A percentile compares a stretch with the other conserved stretches of the same genome.
Evolutionary conservation across 2,329 filamentous ascomycete species (phyloP).

Genomic region (Capronia americana): DNA sequence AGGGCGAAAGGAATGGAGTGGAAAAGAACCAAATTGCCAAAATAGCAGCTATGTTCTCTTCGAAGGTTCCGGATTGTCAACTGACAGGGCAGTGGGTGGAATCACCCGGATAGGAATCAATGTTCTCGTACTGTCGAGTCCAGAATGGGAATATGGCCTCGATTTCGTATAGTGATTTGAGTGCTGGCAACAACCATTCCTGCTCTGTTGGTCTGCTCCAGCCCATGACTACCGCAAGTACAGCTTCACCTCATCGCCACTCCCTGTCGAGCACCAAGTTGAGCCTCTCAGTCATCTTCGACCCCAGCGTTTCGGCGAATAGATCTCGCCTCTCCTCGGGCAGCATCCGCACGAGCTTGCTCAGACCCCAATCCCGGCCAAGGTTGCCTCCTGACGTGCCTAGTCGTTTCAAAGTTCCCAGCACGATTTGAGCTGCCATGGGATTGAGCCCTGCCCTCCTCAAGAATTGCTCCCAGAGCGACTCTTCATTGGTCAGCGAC

Average conservation of each 20-base stretch:
- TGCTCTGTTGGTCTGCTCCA: not conserved
- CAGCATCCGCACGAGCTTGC: constrained; percentile 28
- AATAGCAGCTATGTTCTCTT: no score
- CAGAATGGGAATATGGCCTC: no score
- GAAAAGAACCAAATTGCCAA: no score
- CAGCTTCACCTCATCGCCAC: not conserved
- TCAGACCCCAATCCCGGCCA: constrained; percentile 26
- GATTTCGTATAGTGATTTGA: not conserved
- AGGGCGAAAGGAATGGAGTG: no score
- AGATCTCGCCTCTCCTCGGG: constrained; percentile 23
- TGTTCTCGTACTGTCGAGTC: no score
- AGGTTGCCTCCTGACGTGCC: not conserved
- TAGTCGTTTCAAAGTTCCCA: constrained; percentile 46
- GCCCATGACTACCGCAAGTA: not conserved
- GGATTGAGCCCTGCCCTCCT: constrained; percentile 71
- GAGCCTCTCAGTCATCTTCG: constrained; percentile 23
- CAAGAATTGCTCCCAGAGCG: constrained; percentile 71
- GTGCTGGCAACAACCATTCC: not conserved
- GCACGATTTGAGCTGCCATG: constrained; percentile 71
- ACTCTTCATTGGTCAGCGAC: constrained; percentile 62
- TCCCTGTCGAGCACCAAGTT: constrained; percentile 23
- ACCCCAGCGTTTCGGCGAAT: constrained; percentile 32
- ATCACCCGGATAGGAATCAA: no score
- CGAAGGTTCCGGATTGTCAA: no score
- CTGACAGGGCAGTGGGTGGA: no score